Evolutionary conservation across 2,329 filamentous ascomycete species (phyloP).

Genomic region (Cladosporium sp.): DNA sequence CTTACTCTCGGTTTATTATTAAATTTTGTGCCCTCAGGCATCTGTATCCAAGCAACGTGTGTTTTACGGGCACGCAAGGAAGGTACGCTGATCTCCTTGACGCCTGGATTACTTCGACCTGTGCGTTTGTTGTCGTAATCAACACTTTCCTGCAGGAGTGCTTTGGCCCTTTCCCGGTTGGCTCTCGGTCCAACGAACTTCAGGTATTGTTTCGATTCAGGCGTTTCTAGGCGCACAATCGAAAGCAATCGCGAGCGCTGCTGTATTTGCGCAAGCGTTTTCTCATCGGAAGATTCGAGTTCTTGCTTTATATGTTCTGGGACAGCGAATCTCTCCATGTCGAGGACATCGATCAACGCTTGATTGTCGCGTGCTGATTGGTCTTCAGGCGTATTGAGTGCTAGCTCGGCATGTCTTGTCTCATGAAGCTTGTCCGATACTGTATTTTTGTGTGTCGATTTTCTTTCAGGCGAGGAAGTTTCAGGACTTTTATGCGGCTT

Average conservation of each 20-base stretch:
- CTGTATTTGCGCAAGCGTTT: neutral
- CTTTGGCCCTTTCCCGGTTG: neutral
- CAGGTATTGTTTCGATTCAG: neutral
- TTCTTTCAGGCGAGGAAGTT: neutral
- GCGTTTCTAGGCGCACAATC: neutral
- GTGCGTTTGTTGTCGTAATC: neutral
- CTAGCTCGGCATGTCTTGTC: no score
- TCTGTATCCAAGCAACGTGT: neutral
- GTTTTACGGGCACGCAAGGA: neutral
- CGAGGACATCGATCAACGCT: neutral
- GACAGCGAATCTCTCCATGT: neutral
- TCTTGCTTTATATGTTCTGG: neutral
- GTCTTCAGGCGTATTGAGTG: neutral
- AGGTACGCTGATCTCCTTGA: neutral
- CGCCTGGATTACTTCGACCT: neutral
- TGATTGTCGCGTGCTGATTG: neutral
- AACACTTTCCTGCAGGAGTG: neutral
- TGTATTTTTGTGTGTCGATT: neutral
- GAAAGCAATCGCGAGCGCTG: neutral
- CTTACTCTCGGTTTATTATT: neutral
- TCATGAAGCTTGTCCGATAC: neutral
- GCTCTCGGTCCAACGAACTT: neutral
- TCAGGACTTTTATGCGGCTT: neutral
- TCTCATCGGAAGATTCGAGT: neutral
- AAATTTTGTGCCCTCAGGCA: neutral